Base-by-base conservation (phyloP, 257 asterid species). In the Linderniella brevidens region DNA sequence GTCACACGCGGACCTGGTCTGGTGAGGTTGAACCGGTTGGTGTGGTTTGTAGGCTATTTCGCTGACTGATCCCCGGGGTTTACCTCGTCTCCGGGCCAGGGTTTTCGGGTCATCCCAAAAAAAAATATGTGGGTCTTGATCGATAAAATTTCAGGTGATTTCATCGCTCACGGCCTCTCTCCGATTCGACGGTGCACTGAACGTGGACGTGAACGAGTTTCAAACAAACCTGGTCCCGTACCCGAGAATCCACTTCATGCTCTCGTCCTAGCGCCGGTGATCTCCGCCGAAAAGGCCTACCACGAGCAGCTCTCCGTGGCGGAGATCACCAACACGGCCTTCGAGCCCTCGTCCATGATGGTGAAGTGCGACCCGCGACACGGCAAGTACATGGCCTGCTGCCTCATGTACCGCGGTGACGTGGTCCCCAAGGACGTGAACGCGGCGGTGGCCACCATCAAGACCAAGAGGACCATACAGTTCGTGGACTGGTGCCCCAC, bases 401-500 rank as follows among this genome's bases (percentile, higher is more conserved):
- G 97, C 41, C 49, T 86, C 68, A 86, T 86, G 97, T 86, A 86
- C 82, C 55, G 97, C 49, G 97, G 97, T 4, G 97, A 86, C 45
- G 97, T 82, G 0, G 97, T 86, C 4, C 97, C 97, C 13, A 86
- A 86, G 71, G 97, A 86, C 12, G 97, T 86, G 46, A 86, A 86
- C 8, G 97, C 97, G 0, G 97, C 94, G 17, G 97, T 86, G 8
- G 97, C 97, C 11, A 86, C 96, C 1, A 86, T 86, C 65, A 86
- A 86, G 78, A 86, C 96, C 9, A 86, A 86, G 84, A 76, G 96
- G 64, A 86, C 97, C 13, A 86, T 86, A 3, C 97, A 86, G 64
- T 86, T 86, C 12, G 97, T 86, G 5, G 97, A 86, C 58, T 86
- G 97, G 97, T 86, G 97, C 69, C 97, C 97, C 0, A 86, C 97